Evolutionary conservation across 352 stramenopile species (phyloP).

Genomic region (Pythium angustatum): DNA sequence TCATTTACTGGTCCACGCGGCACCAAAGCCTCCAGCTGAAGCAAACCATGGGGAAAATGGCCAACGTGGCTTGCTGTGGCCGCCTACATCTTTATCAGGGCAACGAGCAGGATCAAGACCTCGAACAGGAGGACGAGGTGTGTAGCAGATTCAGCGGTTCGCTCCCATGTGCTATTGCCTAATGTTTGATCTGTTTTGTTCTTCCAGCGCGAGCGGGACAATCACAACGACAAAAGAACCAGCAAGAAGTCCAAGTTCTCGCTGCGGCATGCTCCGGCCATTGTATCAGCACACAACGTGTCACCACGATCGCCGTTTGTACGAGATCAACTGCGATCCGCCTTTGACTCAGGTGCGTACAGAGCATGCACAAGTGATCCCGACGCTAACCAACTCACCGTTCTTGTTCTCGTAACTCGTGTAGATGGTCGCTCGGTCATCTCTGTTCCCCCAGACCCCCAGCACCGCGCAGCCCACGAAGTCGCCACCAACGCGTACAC

Average conservation of each 20-base stretch:
- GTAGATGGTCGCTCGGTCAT: conserved; percentile 31
- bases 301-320: conserved; percentile 19
- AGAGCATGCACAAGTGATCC: background rate
- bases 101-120: background rate
- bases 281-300: conserved; percentile 22
- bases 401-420: too few relatives aligned
- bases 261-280: background rate
- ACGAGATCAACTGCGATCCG: conserved; percentile 26
- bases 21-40: conserved; percentile 12
- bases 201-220: background rate
- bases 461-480: conserved; percentile 28
- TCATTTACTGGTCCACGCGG: conserved; percentile 38
- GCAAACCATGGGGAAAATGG: conserved; percentile 3
- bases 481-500: conserved; percentile 35
- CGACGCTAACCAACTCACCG: too few relatives aligned
- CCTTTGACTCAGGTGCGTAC: conserved; percentile 34
- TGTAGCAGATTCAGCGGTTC: background rate
- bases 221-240: background rate
- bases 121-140: conserved; percentile 9
- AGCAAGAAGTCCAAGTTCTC: conserved; percentile 18
- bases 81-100: conserved; percentile 1
- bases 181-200: background rate
- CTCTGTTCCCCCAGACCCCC: conserved; percentile 33
- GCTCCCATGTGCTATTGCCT: background rate
- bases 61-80: conserved; percentile 9